These are phyloP conservation scores for Boletellus ananiceps DNA, from an alignment of 768 basidiomycete species.

Conservation along the genomic window DNA sequence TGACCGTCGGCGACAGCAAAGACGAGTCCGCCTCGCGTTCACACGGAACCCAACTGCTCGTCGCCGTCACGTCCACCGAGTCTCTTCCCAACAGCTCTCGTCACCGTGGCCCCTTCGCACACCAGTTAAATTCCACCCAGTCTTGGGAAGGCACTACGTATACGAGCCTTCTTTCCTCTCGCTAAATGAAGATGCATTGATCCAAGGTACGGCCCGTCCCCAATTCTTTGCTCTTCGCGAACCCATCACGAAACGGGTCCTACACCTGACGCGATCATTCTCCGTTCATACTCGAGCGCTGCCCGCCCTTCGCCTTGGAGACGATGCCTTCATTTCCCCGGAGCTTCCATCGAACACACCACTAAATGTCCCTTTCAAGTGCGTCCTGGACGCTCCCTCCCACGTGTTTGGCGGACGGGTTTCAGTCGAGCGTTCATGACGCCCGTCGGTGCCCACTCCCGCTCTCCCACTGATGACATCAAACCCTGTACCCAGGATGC, in stretches of 20 bases:
- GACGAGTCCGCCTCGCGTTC: too few species aligned
- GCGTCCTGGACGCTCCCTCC: constrained; percentile 13
- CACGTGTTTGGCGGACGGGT: constrained; percentile 12
- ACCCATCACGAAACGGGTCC: neutral
- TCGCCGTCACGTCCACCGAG: constrained; percentile 31
- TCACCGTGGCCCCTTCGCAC: constrained; percentile 42
- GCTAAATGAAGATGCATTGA: constrained; percentile 15
- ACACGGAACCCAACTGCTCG: neutral
- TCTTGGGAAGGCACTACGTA: too few species aligned
- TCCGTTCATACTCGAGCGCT: constrained; percentile 4
- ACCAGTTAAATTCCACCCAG: constrained; percentile 6
- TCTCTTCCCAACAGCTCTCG: constrained; percentile 38
- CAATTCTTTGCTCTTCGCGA: neutral
- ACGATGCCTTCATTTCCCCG: neutral
- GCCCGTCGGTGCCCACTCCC: constrained; percentile 1
- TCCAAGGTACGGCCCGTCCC: neutral
- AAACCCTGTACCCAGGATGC: neutral
- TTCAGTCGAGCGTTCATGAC: constrained; percentile 13
- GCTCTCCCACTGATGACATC: constrained; percentile 8
- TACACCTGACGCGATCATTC: neutral
- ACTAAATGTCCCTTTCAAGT: constrained; percentile 12
- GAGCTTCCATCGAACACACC: constrained; percentile 1
- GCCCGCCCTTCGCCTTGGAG: neutral
- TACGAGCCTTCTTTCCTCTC: neutral
- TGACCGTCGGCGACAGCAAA: too few species aligned